Evolutionary conservation across 371 early-diverging fungal genomes (phyloP), one percentile per base, ranked within the genome.

Genomic region (Rhizomucor miehei): DNA sequence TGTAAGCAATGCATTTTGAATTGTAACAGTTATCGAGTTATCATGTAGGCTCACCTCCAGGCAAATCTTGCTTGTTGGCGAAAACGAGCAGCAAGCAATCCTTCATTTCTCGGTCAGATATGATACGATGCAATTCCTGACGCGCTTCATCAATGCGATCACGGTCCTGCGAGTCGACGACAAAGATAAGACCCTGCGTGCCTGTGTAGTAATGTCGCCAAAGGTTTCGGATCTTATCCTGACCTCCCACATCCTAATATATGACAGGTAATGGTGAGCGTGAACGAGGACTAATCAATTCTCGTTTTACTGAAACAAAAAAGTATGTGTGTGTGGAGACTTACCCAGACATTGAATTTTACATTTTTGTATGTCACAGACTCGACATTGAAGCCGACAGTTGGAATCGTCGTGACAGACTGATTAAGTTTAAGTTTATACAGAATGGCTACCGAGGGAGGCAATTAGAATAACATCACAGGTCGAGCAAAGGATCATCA

Each of bases 131-230:
- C 34, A 92, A 69, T 71, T 92, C 93, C 62, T 86, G 84, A 48
- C 84, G 78, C 9, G 93, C 93, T 67, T 92, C 93, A 52, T 86
- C 86, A 63, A 92, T 88, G 65, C 93, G 81, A 63, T 90, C 90
- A 19, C 80, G 75, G 57, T 91, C 93, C 56, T 84, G 84, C n/a
- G 88, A 88, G 65, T 93, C 93, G 40, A 93, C 89, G 0, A 93
- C 92, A 64, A 91, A 92, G 51, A 93, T 89, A 37, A 93, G 69
- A 23, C 89, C 92, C 60, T 93, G 91, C 13, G 92, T 92, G 12
- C 90, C 90, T 3, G 89, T 86, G 56, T 89, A 92, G 69, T 93
- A 93, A 56, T 92, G 92, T 59, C 92, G 80, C 93, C 93, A 93
- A 34, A 92, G 67, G 38, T 92, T 92, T 45, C 93, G 75, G 63